A percentile compares a stretch with the other conserved stretches of the same genome.
These are phyloP conservation scores for Acmispon strigosus DNA, from an alignment of 306 rosid species.

Conservation along the genomic window DNA sequence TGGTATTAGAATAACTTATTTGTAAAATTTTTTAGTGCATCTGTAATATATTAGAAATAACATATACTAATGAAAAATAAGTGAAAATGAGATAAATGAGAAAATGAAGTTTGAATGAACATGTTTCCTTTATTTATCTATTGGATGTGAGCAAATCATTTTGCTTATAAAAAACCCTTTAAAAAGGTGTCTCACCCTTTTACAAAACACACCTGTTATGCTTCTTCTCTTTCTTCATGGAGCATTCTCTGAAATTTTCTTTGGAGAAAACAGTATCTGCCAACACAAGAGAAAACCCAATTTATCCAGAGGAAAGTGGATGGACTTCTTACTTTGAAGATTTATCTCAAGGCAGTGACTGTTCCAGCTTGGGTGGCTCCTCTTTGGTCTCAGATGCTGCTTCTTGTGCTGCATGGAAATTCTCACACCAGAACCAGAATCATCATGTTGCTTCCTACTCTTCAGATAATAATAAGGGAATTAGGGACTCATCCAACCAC, in stretches of 20 bases:
- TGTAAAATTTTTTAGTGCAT: no score
- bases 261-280: conserved; percentile 29
- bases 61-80: no score
- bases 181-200: conserved; percentile 14
- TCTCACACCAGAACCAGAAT: conserved; percentile 6
- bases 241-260: conserved; percentile 41
- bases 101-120: no score
- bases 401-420: conserved; percentile 68
- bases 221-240: conserved; percentile 14
- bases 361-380: conserved; percentile 42
- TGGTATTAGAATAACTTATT: no score
- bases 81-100: no score
- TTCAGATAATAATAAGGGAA: neutral
- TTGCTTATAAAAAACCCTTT: neutral
- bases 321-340: conserved; percentile 91
- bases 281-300: neutral
- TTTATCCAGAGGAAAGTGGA: conserved; percentile 61
- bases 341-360: conserved; percentile 29
- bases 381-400: conserved; percentile 91
- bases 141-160: no score
- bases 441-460: conserved; percentile 2
- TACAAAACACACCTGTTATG: neutral
- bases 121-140: no score
- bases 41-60: no score
- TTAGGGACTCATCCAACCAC: neutral